A percentile compares a stretch with the other conserved stretches of the same genome.
Evolutionary conservation across 306 rosid species (phyloP).

Genomic region (Vigna reflexopilosa): DNA sequence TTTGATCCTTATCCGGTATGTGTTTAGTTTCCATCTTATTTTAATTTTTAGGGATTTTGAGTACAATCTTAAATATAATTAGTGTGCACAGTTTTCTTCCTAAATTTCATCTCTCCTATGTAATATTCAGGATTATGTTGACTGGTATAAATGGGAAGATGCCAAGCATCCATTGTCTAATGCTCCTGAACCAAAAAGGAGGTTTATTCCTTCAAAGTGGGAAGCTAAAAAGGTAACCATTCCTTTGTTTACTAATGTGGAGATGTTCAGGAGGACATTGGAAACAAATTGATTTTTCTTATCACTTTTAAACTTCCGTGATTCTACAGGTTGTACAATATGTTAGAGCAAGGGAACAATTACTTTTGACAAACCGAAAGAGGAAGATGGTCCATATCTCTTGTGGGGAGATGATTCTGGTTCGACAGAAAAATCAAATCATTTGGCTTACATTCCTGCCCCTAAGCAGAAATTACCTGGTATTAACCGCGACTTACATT

Average conservation of each 20-base stretch:
- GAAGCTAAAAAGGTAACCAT: constrained; percentile 76
- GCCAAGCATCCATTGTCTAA: constrained; percentile 86
- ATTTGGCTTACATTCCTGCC: constrained; percentile 89
- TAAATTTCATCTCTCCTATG: constrained; percentile 26
- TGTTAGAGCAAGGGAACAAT: constrained; percentile 79
- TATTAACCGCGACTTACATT: constrained; percentile 42
- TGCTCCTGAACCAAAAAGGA: constrained; percentile 96
- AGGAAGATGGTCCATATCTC: constrained; percentile 71
- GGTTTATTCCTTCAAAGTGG: constrained; percentile 95
- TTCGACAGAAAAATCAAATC: constrained; percentile 63
- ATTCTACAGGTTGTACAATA: constrained; percentile 72
- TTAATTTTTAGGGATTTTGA: constrained; percentile 16
- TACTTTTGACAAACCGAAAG: constrained; percentile 79
- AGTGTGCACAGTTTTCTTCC: constrained; percentile 16
- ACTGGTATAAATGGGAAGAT: constrained; percentile 95
- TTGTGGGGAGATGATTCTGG: constrained; percentile 90
- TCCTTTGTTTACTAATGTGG: constrained; percentile 15
- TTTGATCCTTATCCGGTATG: constrained; percentile 84
- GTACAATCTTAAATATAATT: constrained; percentile 16
- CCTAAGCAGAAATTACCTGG: constrained; percentile 93
- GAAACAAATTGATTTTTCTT: constrained; percentile 30
- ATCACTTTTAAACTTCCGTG: constrained; percentile 38
- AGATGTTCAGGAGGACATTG: constrained; percentile 10
- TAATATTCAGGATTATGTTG: constrained; percentile 70
- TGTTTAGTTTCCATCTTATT: constrained; percentile 34